phyloP scores from a whole-genome alignment of 495 filamentous ascomycete species.

The Pseudoneurospora amorphoporcata region DNA sequence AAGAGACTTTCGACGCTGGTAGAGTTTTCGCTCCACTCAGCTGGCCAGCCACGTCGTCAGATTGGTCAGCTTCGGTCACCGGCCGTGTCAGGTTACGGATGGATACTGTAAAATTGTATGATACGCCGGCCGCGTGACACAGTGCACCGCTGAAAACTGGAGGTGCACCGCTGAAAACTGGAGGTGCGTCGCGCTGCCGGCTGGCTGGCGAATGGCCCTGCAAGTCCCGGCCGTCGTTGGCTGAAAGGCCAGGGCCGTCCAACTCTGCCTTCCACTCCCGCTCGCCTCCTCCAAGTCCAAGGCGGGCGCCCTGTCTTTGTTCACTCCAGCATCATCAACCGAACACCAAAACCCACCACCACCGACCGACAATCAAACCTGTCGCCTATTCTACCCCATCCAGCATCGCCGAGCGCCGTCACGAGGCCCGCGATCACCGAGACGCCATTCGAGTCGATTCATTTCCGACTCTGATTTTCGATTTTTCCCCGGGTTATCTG shows the following conservation, averaged over 20 bases:
- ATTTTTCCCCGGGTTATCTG: constrained; percentile 1
- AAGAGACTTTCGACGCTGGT: background rate
- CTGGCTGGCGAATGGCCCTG: background rate
- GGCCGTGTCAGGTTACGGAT: background rate
- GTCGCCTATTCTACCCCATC: constrained; percentile 5
- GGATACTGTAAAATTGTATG: background rate
- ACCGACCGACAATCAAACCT: background rate
- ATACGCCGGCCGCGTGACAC: background rate
- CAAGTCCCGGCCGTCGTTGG: background rate
- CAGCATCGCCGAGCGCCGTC: constrained; percentile 19
- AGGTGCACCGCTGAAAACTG: background rate
- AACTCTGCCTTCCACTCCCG: background rate
- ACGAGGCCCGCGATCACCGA: constrained; percentile 19
- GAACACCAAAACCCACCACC: constrained; percentile 3
- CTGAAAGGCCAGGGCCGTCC: background rate
- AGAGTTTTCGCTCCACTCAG: background rate
- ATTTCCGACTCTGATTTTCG: background rate
- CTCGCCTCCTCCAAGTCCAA: background rate
- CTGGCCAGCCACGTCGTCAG: background rate
- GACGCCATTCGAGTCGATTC: constrained; percentile 1
- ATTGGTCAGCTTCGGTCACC: background rate
- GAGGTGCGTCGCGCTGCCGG: background rate
- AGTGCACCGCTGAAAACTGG: background rate
- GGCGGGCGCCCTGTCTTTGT: background rate
- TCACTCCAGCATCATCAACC: constrained; percentile 19